Evolutionary conservation across 805 yeast species (phyloP), one percentile per base, ranked within the genome.

Genomic region (Teunomyces atbi): DNA sequence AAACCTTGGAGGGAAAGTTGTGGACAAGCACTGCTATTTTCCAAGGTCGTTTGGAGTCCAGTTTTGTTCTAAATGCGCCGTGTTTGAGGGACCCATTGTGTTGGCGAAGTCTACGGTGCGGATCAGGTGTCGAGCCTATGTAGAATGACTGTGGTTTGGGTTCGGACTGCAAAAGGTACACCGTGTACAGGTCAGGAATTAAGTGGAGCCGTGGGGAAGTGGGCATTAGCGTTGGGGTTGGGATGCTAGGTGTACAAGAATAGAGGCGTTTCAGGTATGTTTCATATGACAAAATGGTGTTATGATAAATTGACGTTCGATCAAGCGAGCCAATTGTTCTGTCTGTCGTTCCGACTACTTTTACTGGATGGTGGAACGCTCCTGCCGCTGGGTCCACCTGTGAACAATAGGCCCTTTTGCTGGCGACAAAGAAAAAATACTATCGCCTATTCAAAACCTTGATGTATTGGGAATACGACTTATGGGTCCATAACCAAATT

Each of bases 91-190:
- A 80, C 3, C 96, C 95, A 65, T 88, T 88, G 59, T 88, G 96
- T 55, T 88, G 96, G 33, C 89, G 60, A 3, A 89, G 69, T 41
- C 96, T 62, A 52, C 77, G 56, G 3, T 68, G 58, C 0, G 95
- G 95, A 56, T 86, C 78, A 1, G 94, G 92, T 0, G 95, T 86
- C 0, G 95, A 87, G 0, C 96, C 96, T 3, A 88, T 78, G 57
- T 88, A 88, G 55, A 83, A 82, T 7, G 86, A 77, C 34, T 69
- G 69, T 18, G 79, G 78, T 52, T 78, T 80, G 8, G 79, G 73
- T 3, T 75, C 56, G 0, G 92, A 85, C 49, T 81, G 79, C 7
- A 88, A 65, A 2, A 89, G 63, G 58, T 88, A 89, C 37, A 87
- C 88, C 42, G 89, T 83, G 60, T 88, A 88, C 47, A 86, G 78